phyloP scores from a whole-genome alignment of 306 rosid genomes.

The Mucuna pruriens region DNA sequence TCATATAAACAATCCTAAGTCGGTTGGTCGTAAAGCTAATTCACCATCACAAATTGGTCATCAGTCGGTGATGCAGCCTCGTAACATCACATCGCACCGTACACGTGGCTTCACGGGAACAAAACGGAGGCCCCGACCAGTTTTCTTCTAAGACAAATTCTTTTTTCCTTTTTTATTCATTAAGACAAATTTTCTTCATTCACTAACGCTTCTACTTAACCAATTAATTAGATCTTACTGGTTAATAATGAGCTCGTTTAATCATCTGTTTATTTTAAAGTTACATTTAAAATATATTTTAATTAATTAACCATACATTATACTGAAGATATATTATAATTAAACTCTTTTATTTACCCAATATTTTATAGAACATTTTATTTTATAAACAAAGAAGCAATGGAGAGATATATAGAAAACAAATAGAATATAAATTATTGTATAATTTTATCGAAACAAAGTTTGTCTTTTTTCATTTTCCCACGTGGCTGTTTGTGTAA shows the following conservation, averaged over 20 bases:
- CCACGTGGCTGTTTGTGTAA: slow-evolving; percentile 12
- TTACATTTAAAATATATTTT: background rate
- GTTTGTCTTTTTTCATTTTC: slow-evolving; percentile 26
- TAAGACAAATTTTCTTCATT: too few relatives aligned
- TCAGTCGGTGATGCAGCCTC: slow-evolving; percentile 54
- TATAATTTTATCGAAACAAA: background rate
- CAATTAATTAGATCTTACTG: too few relatives aligned
- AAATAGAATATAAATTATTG: too few relatives aligned
- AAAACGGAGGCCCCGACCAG: slow-evolving; percentile 55
- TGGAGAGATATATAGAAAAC: background rate
- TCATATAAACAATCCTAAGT: slow-evolving; percentile 45
- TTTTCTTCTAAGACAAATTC: background rate
- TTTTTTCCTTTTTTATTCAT: too few relatives aligned
- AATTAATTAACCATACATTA: background rate
- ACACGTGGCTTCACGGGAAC: slow-evolving; percentile 55
- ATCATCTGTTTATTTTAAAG: background rate
- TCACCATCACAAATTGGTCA: slow-evolving; percentile 42
- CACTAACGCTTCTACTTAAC: too few relatives aligned
- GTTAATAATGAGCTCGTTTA: too few relatives aligned
- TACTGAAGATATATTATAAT: background rate
- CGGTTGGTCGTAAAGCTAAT: slow-evolving; percentile 52
- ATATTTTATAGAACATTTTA: background rate
- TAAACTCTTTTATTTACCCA: background rate
- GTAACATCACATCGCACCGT: slow-evolving; percentile 46
- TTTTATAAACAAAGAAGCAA: background rate